Evolutionary conservation across 1,284 basidiomycete species (phyloP).

Genomic region (Ustilago nuda): DNA sequence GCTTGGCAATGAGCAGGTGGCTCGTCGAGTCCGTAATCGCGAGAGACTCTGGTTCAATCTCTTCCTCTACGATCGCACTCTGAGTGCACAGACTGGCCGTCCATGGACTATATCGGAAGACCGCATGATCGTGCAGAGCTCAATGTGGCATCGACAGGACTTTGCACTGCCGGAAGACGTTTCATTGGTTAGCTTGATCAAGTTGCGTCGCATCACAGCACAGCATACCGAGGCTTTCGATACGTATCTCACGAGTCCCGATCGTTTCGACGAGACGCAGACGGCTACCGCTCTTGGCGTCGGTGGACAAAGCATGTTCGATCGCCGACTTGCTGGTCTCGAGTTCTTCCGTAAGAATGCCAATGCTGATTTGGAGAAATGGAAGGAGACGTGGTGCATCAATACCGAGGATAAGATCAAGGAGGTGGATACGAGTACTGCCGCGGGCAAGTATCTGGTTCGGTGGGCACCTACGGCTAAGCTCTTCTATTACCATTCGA

Average conservation of each 20-base stretch:
- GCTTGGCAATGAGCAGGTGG: slow-evolving; percentile 57
- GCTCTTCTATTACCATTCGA: slow-evolving; percentile 57
- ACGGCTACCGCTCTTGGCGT: slow-evolving; percentile 44
- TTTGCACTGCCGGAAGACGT: slow-evolving; percentile 60
- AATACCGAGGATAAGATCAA: slow-evolving; percentile 54
- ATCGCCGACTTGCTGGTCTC: slow-evolving; percentile 46
- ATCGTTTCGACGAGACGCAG: slow-evolving; percentile 49
- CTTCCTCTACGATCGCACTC: slow-evolving; percentile 59
- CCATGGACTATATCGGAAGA: slow-evolving; percentile 60
- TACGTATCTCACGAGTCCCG: slow-evolving; percentile 44
- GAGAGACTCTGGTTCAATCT: slow-evolving; percentile 59
- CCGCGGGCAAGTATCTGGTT: slow-evolving; percentile 56
- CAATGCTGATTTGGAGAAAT: slow-evolving; percentile 57
- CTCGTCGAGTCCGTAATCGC: slow-evolving; percentile 56
- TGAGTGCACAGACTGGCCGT: slow-evolving; percentile 60
- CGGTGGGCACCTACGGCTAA: slow-evolving; percentile 57
- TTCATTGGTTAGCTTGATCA: slow-evolving; percentile 57
- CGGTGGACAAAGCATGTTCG: slow-evolving; percentile 49
- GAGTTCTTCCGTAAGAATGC: slow-evolving; percentile 57
- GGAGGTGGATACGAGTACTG: slow-evolving; percentile 50
- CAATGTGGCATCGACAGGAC: slow-evolving; percentile 60
- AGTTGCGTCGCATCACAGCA: slow-evolving; percentile 54
- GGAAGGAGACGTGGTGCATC: slow-evolving; percentile 62
- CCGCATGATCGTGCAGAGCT: slow-evolving; percentile 52
- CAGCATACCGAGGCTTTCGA: slow-evolving; percentile 55